Conservation (phyloP, 2,329 filamentous ascomycete species). For the Chaetomium sp. region DNA sequence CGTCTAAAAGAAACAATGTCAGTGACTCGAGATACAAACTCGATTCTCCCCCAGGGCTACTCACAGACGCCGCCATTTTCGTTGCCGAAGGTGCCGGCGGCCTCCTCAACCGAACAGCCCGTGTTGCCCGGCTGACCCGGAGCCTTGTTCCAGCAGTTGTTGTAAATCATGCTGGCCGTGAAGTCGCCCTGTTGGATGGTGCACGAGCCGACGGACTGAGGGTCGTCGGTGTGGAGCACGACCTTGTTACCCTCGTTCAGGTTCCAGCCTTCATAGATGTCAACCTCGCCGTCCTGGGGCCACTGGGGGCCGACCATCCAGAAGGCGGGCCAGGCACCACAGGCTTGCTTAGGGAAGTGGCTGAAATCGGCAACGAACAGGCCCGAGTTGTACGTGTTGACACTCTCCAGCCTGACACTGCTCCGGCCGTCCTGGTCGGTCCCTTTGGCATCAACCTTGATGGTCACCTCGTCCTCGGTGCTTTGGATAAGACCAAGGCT, state of each 20-base stretch:
- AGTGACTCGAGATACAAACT: conserved; percentile 9
- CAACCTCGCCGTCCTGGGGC: conserved; percentile 65
- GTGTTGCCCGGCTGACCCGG: conserved; percentile 42
- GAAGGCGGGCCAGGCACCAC: conserved; percentile 73
- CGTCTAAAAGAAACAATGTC: conserved; percentile 35
- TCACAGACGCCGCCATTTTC: conserved; percentile 46
- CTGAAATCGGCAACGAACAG: conserved; percentile 70
- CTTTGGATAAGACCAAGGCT: conserved; percentile 42
- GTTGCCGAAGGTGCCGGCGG: conserved; percentile 44
- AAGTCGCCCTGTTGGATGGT: conserved; percentile 39
- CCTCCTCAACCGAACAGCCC: conserved; percentile 48
- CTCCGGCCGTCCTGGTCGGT: conserved; percentile 41
- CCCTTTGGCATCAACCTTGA: conserved; percentile 44
- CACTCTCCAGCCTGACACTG: conserved; percentile 68
- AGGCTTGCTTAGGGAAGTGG: conserved; percentile 67
- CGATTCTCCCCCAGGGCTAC: conserved; percentile 23
- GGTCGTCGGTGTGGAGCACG: conserved; percentile 57
- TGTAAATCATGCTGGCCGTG: conserved; percentile 39
- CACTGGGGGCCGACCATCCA: conserved; percentile 58
- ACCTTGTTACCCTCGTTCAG: conserved; percentile 55
- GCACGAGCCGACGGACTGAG: conserved; percentile 41
- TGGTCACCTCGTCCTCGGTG: conserved; percentile 41
- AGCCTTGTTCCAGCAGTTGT: conserved; percentile 47
- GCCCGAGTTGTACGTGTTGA: conserved; percentile 62
- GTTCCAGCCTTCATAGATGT: conserved; percentile 70